Percentiles rank a stretch among this genome's conserved stretches.
Conservation (phyloP, 1,284 basidiomycete species). For the Sporisorium reilianum region DNA sequence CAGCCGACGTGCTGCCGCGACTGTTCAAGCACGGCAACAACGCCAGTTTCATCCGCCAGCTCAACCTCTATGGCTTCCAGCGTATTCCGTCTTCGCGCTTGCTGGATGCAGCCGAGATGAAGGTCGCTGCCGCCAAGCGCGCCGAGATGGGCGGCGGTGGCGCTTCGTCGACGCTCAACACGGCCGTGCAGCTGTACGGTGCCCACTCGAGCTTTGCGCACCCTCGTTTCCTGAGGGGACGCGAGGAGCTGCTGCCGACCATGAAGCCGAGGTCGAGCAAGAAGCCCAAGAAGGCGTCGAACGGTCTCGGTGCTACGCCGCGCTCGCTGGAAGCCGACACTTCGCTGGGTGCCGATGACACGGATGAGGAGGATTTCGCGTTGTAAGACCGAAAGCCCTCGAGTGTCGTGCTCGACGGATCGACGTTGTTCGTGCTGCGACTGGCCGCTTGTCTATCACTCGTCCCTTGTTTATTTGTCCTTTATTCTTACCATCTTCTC, state of each 20-base stretch:
- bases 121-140: slow-evolving; percentile 49
- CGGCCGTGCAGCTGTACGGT: slow-evolving; percentile 66
- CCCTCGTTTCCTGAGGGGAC: slow-evolving; percentile 63
- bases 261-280: slow-evolving; percentile 68
- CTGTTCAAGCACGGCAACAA: slow-evolving; percentile 69
- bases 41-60: slow-evolving; percentile 67
- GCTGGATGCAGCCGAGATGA: slow-evolving; percentile 61
- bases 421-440: not conserved
- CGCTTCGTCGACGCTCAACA: slow-evolving; percentile 51
- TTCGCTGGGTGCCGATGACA: slow-evolving; percentile 43
- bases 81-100: slow-evolving; percentile 65
- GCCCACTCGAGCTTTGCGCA: slow-evolving; percentile 67
- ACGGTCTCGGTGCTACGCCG: slow-evolving; percentile 7
- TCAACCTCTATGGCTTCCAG: slow-evolving; percentile 69
- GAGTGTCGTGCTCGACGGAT: not conserved
- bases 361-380: slow-evolving; percentile 55
- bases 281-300: slow-evolving; percentile 62
- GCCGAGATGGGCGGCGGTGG: slow-evolving; percentile 31
- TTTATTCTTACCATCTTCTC: not conserved
- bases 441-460: too few relatives aligned
- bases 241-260: slow-evolving; percentile 62
- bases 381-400: slow-evolving; percentile 2
- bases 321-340: slow-evolving; percentile 35
- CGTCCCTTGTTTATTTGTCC: not conserved
- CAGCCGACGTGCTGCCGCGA: slow-evolving; percentile 62